Conservation (phyloP, 2,329 filamentous ascomycete genomes). For the Colletotrichum viniferum region DNA sequence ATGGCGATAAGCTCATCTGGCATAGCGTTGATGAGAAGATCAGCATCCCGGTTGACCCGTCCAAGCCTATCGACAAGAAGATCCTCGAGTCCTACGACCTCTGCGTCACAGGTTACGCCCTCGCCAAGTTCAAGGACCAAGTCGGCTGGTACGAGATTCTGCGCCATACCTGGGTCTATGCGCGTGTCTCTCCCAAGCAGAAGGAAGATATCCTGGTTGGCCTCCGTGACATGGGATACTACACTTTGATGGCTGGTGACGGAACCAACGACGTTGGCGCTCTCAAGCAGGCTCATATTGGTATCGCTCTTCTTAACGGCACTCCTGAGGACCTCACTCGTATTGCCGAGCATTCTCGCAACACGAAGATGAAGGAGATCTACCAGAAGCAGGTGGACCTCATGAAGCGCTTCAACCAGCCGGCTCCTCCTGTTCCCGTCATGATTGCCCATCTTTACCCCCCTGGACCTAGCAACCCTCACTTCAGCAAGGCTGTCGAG, state of each 20-base stretch:
- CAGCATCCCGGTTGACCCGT: constrained; percentile 84
- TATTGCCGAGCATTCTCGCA: constrained; percentile 92
- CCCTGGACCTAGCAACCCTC: constrained; percentile 87
- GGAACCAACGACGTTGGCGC: constrained; percentile 98
- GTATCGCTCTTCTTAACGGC: constrained; percentile 93
- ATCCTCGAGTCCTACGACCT: constrained; percentile 89
- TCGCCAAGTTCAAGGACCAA: constrained; percentile 87
- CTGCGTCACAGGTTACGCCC: constrained; percentile 92
- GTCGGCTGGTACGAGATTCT: constrained; percentile 77
- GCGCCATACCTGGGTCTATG: constrained; percentile 95
- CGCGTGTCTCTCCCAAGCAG: constrained; percentile 96
- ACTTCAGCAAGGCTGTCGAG: constrained; percentile 90
- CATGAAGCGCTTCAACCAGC: constrained; percentile 96
- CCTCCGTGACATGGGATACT: constrained; percentile 95
- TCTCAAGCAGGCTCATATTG: constrained; percentile 96
- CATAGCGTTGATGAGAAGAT: constrained; percentile 91
- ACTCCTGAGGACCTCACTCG: constrained; percentile 88
- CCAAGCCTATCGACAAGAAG: constrained; percentile 77
- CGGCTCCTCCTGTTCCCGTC: constrained; percentile 86
- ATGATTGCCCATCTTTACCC: constrained; percentile 95
- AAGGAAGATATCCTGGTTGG: constrained; percentile 99
- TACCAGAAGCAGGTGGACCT: constrained; percentile 94
- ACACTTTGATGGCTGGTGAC: constrained; percentile 97
- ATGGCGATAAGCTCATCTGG: constrained; percentile 86
- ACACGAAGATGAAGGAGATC: constrained; percentile 97